Conservation (phyloP, 1,284 basidiomycete species). For the Termitomyces sp. region DNA sequence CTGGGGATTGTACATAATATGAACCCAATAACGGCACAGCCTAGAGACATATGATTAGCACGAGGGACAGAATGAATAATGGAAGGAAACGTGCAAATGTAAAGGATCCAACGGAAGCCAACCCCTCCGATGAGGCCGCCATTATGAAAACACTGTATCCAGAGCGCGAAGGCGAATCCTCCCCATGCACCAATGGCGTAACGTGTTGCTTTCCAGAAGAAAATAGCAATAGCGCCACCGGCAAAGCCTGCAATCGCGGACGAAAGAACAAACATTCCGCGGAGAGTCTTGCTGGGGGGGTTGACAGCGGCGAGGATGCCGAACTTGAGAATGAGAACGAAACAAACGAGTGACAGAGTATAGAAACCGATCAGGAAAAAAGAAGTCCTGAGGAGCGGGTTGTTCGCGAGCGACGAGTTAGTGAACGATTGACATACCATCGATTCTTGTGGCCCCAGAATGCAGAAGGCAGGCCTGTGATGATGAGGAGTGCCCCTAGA, state of each 20-base stretch:
- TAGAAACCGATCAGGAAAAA: conserved; percentile 92
- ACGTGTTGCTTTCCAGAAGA: conserved; percentile 85
- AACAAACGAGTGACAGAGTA: conserved; percentile 77
- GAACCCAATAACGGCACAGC: conserved; percentile 53
- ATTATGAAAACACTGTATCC: conserved; percentile 79
- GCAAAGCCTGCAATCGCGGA: conserved; percentile 75
- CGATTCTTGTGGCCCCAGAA: conserved; percentile 92
- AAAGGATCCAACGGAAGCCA: conserved; percentile 83
- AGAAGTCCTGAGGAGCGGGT: conserved; percentile 61
- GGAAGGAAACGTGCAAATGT: conserved; percentile 56
- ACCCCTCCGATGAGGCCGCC: conserved; percentile 78
- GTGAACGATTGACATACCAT: conserved; percentile 49
- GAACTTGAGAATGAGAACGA: conserved; percentile 87
- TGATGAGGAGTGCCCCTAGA: conserved; percentile 82
- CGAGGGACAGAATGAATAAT: conserved; percentile 17
- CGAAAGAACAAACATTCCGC: conserved; percentile 88
- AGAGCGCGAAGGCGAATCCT: conserved; percentile 83
- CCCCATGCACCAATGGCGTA: conserved; percentile 88
- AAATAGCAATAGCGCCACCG: conserved; percentile 81
- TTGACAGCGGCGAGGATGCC: conserved; percentile 80
- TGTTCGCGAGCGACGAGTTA: conserved; percentile 10
- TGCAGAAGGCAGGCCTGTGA: conserved; percentile 85
- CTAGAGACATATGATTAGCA: conserved; percentile 27
- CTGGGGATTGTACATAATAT: conserved; percentile 61
- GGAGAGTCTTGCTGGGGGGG: conserved; percentile 70